Evolutionary conservation across 352 stramenopile species (phyloP), one percentile per base, ranked within the genome.

Genomic region (Poterioochromonas sp.): DNA sequence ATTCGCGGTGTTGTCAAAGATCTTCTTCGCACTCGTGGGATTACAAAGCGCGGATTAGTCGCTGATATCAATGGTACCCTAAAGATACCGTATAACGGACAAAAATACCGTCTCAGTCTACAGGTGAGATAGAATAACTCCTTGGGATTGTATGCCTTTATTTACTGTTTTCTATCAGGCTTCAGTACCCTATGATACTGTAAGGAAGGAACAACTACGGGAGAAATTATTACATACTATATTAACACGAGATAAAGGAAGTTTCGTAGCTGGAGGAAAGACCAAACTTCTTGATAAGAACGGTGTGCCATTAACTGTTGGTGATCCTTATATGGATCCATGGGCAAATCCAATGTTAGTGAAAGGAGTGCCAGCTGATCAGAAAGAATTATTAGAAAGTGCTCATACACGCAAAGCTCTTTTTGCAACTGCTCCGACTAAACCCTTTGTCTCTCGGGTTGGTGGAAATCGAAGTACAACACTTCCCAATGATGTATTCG

Each of bases 261-360:
- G 22, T 3, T 74, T 74, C 32, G 3, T 74, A 54, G 65, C 39
- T 53, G 65, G 65, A 12, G 65, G 65, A 2, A 74, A 74, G 29
- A 74, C 65, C 18, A 11, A 18, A 8, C 8, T 74, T 40, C 5
- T 74, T 37, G 40, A 74, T 35, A 51, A 54, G 2, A 51, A 51
- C 2, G n/a, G 1, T 40, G 41, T n/a, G 1, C 65, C 65, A 39
- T n/a, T 74, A n/a, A 8, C 5, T 18, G 41, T 35, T 26, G 65
- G 41, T 39, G 65, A 74, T 18, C 53, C 47, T 22, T 86, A 81
- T 63, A 65, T 83, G 53, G 83, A 86, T 43, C 80, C 49, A 41
- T 86, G 80, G 81, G 73, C 79, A 12, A 86, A 86, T 69, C 83
- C 83, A 1, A 84, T 83, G 64, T 71, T 85, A 39, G n/a, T 81